These are phyloP conservation scores for Anisodus tanguticus DNA, from an alignment of 257 asterid species.

Conservation along the genomic window DNA sequence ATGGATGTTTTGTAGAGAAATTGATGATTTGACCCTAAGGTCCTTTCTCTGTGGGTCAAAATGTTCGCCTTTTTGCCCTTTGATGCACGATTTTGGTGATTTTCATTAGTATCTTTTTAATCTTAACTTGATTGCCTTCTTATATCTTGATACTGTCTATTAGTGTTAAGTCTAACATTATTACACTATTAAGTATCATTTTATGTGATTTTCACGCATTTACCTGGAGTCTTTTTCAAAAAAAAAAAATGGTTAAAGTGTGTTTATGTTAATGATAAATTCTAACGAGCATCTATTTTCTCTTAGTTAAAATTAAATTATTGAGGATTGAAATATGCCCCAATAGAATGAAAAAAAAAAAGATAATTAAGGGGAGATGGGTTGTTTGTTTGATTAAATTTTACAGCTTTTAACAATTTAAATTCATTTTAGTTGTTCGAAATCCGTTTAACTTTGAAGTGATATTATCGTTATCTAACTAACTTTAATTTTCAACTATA, in stretches of 20 bases:
- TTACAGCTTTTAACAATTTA: no score
- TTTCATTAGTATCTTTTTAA: background rate
- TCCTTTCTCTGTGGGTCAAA: background rate
- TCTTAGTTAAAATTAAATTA: no score
- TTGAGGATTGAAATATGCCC: background rate
- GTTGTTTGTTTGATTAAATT: no score
- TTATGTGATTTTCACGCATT: background rate
- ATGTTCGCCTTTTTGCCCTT: no score
- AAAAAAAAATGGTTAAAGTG: background rate
- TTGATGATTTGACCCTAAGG: background rate
- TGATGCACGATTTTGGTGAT: background rate
- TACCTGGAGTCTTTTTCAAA: background rate
- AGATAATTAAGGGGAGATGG: no score
- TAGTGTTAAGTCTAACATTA: background rate
- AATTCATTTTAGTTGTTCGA: no score
- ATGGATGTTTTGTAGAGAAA: no score
- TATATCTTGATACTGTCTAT: background rate
- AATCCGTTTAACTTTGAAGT: background rate
- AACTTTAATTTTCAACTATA: background rate
- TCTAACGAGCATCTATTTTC: background rate
- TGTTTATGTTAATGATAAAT: no score
- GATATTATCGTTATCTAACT: background rate
- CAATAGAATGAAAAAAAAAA: background rate
- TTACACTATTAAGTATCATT: background rate
- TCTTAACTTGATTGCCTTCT: background rate